phyloP scores from a whole-genome alignment of 352 stramenopile genomes.

The Pythium utonaiense region DNA sequence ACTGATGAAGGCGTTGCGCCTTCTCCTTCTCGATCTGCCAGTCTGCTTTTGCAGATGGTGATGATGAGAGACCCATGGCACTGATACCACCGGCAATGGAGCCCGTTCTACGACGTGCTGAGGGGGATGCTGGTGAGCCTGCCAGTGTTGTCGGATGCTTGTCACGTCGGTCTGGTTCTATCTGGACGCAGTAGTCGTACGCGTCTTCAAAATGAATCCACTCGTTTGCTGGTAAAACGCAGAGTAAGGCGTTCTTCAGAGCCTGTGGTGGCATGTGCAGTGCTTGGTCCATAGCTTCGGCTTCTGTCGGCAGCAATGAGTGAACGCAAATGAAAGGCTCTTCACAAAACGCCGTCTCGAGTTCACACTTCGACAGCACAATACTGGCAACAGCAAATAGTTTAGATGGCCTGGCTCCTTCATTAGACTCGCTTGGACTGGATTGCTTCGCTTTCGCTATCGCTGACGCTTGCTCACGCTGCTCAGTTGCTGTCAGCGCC shows the following conservation, averaged over 20 bases:
- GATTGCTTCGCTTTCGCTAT: not conserved
- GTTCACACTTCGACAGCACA: constrained; percentile 47
- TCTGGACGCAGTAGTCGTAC: constrained; percentile 64
- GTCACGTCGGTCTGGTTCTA: constrained; percentile 45
- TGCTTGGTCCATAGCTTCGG: constrained; percentile 43
- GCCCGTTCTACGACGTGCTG: constrained; percentile 7
- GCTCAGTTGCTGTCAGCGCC: constrained; percentile 2
- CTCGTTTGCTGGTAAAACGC: constrained; percentile 42
- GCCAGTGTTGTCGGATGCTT: constrained; percentile 21
- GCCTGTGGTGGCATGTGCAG: constrained; percentile 29
- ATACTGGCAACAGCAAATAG: constrained; percentile 54
- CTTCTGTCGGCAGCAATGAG: constrained; percentile 39
- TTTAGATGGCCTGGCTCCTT: not conserved
- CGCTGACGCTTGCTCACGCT: not conserved
- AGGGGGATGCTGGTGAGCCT: not conserved
- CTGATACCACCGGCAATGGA: constrained; percentile 2
- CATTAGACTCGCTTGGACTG: not conserved
- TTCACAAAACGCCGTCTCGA: constrained; percentile 33
- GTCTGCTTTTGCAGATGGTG: not conserved
- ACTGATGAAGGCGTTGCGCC: constrained; percentile 47
- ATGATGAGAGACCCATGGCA: not conserved
- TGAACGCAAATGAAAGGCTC: constrained; percentile 57
- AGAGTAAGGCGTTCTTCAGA: constrained; percentile 56
- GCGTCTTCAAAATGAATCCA: constrained; percentile 55
- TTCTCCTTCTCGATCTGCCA: constrained; percentile 57